A percentile compares a stretch with the other conserved stretches of the same genome.
Evolutionary conservation across 495 filamentous ascomycete species (phyloP).

Genomic region (Hyaloscypha finlandica): DNA sequence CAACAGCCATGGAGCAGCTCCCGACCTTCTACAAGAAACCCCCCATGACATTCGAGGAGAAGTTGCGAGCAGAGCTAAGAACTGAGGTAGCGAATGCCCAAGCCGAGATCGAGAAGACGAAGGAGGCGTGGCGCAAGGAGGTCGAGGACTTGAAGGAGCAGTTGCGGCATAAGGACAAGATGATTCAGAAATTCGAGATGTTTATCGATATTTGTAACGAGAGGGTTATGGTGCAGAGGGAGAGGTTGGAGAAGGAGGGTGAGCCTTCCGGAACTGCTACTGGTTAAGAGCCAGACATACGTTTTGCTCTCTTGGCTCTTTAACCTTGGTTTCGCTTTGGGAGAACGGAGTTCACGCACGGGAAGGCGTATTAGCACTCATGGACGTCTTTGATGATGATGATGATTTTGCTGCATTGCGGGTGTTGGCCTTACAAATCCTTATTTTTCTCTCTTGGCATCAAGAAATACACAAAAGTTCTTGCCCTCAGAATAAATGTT

Average conservation of each 20-base stretch:
- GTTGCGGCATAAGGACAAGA: constrained; percentile 52
- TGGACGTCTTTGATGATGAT: background rate
- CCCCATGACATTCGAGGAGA: constrained; percentile 55
- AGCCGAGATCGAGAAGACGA: constrained; percentile 49
- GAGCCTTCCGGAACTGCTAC: constrained; percentile 12
- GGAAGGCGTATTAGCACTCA: background rate
- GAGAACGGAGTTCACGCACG: background rate
- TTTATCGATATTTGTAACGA: constrained; percentile 63
- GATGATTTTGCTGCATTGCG: background rate
- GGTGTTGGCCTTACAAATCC: background rate
- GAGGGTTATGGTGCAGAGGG: constrained; percentile 54
- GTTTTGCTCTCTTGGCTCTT: background rate
- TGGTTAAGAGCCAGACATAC: background rate
- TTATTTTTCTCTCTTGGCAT: background rate
- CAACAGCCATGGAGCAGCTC: constrained; percentile 50
- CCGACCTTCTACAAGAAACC: constrained; percentile 57
- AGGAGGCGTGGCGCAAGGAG: constrained; percentile 48
- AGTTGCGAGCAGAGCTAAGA: constrained; percentile 53
- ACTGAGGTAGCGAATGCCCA: constrained; percentile 50
- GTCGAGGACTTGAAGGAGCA: constrained; percentile 50
- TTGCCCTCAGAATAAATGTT: background rate
- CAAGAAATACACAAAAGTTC: background rate
- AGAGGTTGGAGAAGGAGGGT: constrained; percentile 38
- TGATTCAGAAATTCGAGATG: constrained; percentile 58
- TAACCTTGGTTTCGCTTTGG: background rate